These are phyloP conservation scores for Aspergillus tamarii DNA, from an alignment of 2,329 filamentous ascomycete genomes.

Conservation along the genomic window DNA sequence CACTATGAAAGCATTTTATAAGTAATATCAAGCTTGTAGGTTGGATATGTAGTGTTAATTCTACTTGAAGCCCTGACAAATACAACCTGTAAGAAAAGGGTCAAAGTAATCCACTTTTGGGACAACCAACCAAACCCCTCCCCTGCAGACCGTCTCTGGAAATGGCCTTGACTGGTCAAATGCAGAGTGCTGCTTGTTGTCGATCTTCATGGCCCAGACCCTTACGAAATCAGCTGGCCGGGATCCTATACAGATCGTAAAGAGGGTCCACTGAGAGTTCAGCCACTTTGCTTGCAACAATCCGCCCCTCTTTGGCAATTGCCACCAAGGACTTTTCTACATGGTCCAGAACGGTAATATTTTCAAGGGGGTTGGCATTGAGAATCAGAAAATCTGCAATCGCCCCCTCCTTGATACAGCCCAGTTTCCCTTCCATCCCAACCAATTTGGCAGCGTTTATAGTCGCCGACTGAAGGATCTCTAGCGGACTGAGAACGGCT, in stretches of 20 bases:
- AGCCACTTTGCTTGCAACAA: constrained; percentile 27
- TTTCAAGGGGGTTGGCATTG: constrained; percentile 55
- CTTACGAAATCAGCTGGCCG: not conserved
- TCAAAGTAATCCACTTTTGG: not conserved
- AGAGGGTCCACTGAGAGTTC: constrained; percentile 5
- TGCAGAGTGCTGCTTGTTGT: too few species aligned
- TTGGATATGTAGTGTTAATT: too few species aligned
- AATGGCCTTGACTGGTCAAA: not conserved
- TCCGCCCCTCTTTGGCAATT: constrained; percentile 59
- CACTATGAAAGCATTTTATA: not conserved
- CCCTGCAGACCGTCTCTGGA: not conserved
- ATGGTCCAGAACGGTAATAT: constrained; percentile 54
- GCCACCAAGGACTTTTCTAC: constrained; percentile 52
- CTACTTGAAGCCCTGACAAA: too few species aligned
- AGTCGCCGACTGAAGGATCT: constrained; percentile 54
- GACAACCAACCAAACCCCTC: not conserved
- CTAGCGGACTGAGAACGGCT: constrained; percentile 42
- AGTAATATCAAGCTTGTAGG: too few species aligned
- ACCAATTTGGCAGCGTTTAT: constrained; percentile 56
- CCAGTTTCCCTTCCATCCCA: constrained; percentile 50
- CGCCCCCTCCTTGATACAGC: constrained; percentile 53
- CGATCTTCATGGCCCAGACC: not conserved
- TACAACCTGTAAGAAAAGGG: too few species aligned
- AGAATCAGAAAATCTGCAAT: constrained; percentile 57
- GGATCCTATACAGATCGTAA: not conserved